Conservation (phyloP, 352 stramenopile genomes). For the Phytophthora hibernalis region DNA sequence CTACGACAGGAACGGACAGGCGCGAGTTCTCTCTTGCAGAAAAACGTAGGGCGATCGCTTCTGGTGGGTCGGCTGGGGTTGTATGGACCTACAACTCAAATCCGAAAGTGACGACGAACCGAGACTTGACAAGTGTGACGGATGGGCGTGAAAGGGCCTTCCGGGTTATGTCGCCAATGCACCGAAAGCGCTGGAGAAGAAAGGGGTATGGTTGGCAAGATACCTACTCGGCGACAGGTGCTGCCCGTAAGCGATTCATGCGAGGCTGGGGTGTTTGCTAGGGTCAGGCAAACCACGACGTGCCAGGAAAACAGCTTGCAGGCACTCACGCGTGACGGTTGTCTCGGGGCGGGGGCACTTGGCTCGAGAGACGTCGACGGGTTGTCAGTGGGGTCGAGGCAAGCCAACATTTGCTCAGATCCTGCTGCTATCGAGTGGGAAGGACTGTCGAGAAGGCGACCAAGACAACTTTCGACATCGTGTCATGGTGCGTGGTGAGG, state of each 20-base stretch:
- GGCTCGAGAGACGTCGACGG: slow-evolving; percentile 22
- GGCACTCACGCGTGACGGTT: slow-evolving; percentile 25
- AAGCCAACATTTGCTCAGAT: slow-evolving; percentile 18
- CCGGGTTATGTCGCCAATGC: slow-evolving; percentile 34
- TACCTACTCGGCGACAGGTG: slow-evolving; percentile 32
- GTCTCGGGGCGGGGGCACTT: slow-evolving; percentile 37
- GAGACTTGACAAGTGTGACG: slow-evolving; percentile 24
- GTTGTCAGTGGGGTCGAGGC: slow-evolving; percentile 17
- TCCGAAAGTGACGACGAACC: slow-evolving; percentile 17
- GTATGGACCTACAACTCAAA: not conserved
- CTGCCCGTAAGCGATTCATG: slow-evolving; percentile 21
- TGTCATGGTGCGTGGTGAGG: slow-evolving; percentile 1
- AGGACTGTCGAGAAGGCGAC: slow-evolving; percentile 13
- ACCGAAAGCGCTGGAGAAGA: slow-evolving; percentile 38
- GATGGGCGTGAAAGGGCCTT: slow-evolving; percentile 24
- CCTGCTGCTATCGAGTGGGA: slow-evolving; percentile 7
- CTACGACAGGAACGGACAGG: slow-evolving; percentile 28
- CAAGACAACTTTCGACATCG: slow-evolving; percentile 2
- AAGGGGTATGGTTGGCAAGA: slow-evolving; percentile 15
- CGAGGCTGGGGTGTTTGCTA: slow-evolving; percentile 4
- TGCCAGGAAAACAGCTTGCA: slow-evolving; percentile 42
- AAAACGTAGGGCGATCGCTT: slow-evolving; percentile 27
- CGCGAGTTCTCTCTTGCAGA: slow-evolving; percentile 29
- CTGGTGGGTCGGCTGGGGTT: slow-evolving; percentile 20
- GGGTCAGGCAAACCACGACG: slow-evolving; percentile 24